Evolutionary conservation across 2,329 filamentous ascomycete species (phyloP), one percentile per base, ranked within the genome.

Genomic region (Neonectria ditissima): DNA sequence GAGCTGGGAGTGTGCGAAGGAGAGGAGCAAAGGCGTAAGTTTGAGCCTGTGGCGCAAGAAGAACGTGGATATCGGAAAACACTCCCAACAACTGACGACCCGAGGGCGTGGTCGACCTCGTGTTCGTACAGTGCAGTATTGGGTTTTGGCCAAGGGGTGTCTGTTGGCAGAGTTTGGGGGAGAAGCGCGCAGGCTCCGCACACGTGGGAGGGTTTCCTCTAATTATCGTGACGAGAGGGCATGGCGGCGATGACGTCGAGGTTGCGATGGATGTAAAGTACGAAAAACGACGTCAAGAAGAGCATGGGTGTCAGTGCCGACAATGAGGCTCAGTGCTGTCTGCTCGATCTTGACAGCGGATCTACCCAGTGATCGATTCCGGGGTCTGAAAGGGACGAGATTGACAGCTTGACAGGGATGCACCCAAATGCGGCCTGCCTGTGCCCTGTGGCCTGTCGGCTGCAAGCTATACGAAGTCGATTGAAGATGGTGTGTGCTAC

Each of bases 271-370:
- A 26, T 41, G 53, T 32, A 47, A 57, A 53, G 14, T 47, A 47
- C 59, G 53, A 54, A 18, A 48, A 18, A 48, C 32, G 37, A 43
- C 22, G 37, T 32, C 14, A 20, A 34, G n/a, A n/a, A 20, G 13
- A 34, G 41, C 59, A 54, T 54, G 59, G 47, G 39, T 53, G 48
- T 47, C 43, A 30, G 52, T 60, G 70, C 65, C 32, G 51, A 62
- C 37, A 22, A 52, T 63, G 65, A 66, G 65, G 68, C 69, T 73
- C 69, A 65, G 41, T 44, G 32, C 55, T 11, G n/a, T 43, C 52
- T 24, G 43, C 65, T 51, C 62, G 60, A 59, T 50, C 51, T 58
- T 70, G 70, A 65, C 67, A 72, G 66, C 70, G 70, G 70, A 73
- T 73, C 70, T 73, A 73, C 60, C 70, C 70, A 68, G 59, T 32